phyloP scores from a whole-genome alignment of 2,329 filamentous ascomycete genomes.

The Aspergillus melleus region DNA sequence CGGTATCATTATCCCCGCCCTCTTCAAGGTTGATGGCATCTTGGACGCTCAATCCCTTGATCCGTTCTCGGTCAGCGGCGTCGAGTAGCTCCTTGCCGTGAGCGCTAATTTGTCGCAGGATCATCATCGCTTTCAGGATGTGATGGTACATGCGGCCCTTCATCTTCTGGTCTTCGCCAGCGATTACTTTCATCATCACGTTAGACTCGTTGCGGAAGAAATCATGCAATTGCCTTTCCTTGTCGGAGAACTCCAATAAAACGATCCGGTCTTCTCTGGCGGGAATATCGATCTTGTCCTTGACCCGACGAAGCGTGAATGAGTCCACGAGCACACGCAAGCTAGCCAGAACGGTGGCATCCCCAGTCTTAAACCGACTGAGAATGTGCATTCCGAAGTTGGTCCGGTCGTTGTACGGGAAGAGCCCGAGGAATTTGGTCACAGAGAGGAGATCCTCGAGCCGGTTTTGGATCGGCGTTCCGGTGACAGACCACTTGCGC shows the following conservation, averaged over 20 bases:
- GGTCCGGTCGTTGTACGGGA: constrained; percentile 76
- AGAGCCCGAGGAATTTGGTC: constrained; percentile 79
- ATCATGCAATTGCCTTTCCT: constrained; percentile 78
- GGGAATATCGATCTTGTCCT: constrained; percentile 85
- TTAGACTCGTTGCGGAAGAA: constrained; percentile 80
- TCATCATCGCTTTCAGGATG: constrained; percentile 86
- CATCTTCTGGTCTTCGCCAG: constrained; percentile 63
- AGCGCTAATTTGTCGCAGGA: constrained; percentile 85
- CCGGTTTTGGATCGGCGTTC: constrained; percentile 91
- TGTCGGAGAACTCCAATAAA: constrained; percentile 70
- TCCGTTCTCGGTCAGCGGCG: constrained; percentile 75
- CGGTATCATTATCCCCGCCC: constrained; percentile 59
- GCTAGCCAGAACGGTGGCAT: constrained; percentile 76
- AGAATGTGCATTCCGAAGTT: constrained; percentile 80
- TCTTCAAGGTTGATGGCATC: constrained; percentile 89
- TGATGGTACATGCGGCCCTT: constrained; percentile 90
- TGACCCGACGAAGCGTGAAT: constrained; percentile 87
- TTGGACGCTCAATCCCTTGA: constrained; percentile 78
- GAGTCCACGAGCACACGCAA: constrained; percentile 87
- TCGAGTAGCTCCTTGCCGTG: constrained; percentile 90
- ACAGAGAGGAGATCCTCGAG: constrained; percentile 86
- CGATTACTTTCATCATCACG: constrained; percentile 75
- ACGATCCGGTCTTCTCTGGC: constrained; percentile 71
- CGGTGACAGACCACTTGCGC: constrained; percentile 94
- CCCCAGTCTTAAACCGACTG: constrained; percentile 80